Percentiles rank a stretch among this genome's conserved stretches.
These are phyloP conservation scores for Fusarium sp. DNA, from an alignment of 2,329 filamentous ascomycete species.

Conservation along the genomic window DNA sequence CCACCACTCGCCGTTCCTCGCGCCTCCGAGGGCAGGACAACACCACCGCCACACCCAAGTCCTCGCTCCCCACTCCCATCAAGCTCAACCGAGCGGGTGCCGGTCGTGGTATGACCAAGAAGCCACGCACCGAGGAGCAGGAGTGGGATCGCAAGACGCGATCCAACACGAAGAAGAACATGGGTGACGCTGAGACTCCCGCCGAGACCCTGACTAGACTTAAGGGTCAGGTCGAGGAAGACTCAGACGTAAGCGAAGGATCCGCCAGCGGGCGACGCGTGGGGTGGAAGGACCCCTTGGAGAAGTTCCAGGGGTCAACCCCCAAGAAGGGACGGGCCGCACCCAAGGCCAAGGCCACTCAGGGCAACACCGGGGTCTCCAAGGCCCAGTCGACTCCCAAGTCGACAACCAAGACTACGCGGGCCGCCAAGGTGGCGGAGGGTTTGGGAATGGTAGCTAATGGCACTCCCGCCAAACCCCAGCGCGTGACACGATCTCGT, in stretches of 20 bases:
- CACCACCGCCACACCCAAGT: constrained; percentile 40
- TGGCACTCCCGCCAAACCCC: constrained; percentile 51
- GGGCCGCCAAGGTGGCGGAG: constrained; percentile 46
- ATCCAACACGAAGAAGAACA: constrained; percentile 52
- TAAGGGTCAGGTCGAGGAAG: constrained; percentile 38
- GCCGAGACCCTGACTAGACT: constrained; percentile 50
- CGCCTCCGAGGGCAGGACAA: constrained; percentile 46
- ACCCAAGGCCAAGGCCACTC: constrained; percentile 35
- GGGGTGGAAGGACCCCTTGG: constrained; percentile 51
- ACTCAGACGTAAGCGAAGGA: constrained; percentile 30
- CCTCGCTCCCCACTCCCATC: constrained; percentile 51
- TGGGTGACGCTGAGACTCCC: constrained; percentile 51
- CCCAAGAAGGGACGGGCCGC: constrained; percentile 41
- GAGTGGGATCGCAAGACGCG: constrained; percentile 50
- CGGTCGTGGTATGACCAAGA: constrained; percentile 41
- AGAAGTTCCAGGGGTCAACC: constrained; percentile 43
- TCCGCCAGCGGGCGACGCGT: constrained; percentile 41
- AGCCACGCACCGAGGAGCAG: constrained; percentile 47
- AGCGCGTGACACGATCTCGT: constrained; percentile 48
- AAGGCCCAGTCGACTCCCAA: constrained; percentile 44
- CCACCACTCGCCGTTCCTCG: constrained; percentile 48
- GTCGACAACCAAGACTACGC: constrained; percentile 41
- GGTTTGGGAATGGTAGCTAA: constrained; percentile 50
- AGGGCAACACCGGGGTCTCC: constrained; percentile 45
- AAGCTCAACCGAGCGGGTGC: constrained; percentile 46